These are phyloP conservation scores for Lecanosticta acicola DNA, from an alignment of 2,329 filamentous ascomycete species.

Conservation along the genomic window DNA sequence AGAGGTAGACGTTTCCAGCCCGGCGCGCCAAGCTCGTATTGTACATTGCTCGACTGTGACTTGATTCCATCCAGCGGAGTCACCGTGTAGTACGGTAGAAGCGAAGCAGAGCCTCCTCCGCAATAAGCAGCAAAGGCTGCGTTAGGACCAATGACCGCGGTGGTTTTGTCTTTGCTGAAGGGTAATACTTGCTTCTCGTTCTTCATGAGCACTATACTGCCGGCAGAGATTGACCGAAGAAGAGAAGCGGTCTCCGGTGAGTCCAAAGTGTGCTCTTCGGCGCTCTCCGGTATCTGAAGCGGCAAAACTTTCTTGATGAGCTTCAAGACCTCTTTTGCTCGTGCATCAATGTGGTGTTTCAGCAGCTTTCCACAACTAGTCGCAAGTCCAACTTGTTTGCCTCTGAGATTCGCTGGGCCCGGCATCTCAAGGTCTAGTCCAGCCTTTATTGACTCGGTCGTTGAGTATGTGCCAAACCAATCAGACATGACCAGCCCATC, in stretches of 20 bases:
- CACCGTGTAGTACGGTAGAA: conserved; percentile 32
- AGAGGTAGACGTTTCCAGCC: conserved; percentile 29
- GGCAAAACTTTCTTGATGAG: conserved; percentile 45
- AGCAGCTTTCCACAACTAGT: conserved; percentile 26
- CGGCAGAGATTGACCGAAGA: conserved; percentile 25
- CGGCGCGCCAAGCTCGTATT: conserved; percentile 24
- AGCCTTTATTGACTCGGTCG: conserved; percentile 60
- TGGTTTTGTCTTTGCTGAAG: conserved; percentile 58
- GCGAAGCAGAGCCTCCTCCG: conserved; percentile 32
- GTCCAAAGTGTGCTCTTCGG: conserved; percentile 27
- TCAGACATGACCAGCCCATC: conserved; percentile 58
- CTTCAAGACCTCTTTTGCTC: conserved; percentile 56
- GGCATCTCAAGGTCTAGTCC: conserved; percentile 84
- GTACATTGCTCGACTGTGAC: conserved; percentile 19
- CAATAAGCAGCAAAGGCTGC: conserved; percentile 57
- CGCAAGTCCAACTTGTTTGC: conserved; percentile 28
- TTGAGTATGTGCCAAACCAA: conserved; percentile 70
- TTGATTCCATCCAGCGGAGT: conserved; percentile 30
- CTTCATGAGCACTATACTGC: conserved; percentile 48
- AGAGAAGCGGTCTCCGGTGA: conserved; percentile 30
- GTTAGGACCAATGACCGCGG: conserved; percentile 72
- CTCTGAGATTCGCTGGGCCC: conserved; percentile 57
- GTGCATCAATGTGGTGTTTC: conserved; percentile 45
- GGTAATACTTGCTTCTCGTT: conserved; percentile 63
- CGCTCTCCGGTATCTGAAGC: conserved; percentile 26